Evolutionary conservation across 768 basidiomycete species (phyloP).

Genomic region (Boletus eberwhitei): DNA sequence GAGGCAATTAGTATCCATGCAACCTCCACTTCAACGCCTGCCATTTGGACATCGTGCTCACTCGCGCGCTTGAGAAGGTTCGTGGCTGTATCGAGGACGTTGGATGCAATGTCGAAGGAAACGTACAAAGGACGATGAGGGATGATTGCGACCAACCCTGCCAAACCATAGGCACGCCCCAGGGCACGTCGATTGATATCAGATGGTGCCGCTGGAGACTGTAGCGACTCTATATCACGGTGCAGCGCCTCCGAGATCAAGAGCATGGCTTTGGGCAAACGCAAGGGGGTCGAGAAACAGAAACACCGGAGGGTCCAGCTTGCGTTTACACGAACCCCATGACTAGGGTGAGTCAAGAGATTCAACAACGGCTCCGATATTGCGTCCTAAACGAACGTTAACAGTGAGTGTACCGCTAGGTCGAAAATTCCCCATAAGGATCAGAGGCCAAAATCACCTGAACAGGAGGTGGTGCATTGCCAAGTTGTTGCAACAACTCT

Average conservation of each 20-base stretch:
- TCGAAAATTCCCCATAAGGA: background rate
- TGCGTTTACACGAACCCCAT: conserved; percentile 81
- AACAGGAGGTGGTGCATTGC: conserved; percentile 87
- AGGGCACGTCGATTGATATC: conserved; percentile 71
- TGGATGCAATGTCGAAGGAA: conserved; percentile 88
- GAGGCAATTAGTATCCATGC: conserved; percentile 93
- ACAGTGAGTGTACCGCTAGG: background rate
- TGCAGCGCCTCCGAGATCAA: conserved; percentile 78
- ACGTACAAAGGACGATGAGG: conserved; percentile 89
- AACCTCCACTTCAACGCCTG: conserved; percentile 83
- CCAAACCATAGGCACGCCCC: conserved; percentile 88
- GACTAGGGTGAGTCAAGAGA: conserved; percentile 81
- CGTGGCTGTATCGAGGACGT: conserved; percentile 87
- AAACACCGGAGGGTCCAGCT: conserved; percentile 89
- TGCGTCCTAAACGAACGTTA: conserved; percentile 55
- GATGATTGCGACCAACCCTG: conserved; percentile 81
- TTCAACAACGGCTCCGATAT: conserved; percentile 82
- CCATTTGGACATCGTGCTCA: conserved; percentile 83
- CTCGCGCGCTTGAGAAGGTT: conserved; percentile 86
- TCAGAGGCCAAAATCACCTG: conserved; percentile 46
- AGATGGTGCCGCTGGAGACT: conserved; percentile 65
- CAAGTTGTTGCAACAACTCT: conserved; percentile 81
- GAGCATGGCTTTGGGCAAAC: conserved; percentile 75
- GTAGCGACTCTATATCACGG: conserved; percentile 72
- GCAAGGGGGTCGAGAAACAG: conserved; percentile 84